Conservation (phyloP, 495 filamentous ascomycete species). For the Cladorrhinum samala region DNA sequence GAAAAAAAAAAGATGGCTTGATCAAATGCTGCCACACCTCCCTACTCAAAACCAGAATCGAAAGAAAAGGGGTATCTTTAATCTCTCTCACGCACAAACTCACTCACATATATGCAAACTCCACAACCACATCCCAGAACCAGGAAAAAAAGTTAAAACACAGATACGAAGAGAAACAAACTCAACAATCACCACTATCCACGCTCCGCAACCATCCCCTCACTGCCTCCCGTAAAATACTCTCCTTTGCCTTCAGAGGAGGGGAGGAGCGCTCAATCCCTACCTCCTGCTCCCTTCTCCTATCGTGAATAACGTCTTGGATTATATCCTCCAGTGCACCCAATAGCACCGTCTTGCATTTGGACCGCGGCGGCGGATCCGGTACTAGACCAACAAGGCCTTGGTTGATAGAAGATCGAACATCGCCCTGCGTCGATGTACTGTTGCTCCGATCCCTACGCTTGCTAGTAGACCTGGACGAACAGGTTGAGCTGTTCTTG, state of each 20-base stretch:
- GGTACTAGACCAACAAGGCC: not conserved
- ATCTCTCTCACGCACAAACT: too few relatives aligned
- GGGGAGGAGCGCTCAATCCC: not conserved
- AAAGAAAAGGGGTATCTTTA: too few relatives aligned
- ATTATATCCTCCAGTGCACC: constrained; percentile 44
- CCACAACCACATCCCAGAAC: not conserved
- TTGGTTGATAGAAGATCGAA: not conserved
- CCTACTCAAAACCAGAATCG: too few relatives aligned
- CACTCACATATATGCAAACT: not conserved
- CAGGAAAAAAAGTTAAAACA: not conserved
- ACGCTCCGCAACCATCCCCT: constrained; percentile 40
- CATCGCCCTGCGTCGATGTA: constrained; percentile 15
- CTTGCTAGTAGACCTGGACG: constrained; percentile 40
- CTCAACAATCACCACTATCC: constrained; percentile 24
- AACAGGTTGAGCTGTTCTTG: constrained; percentile 35
- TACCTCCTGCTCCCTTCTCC: constrained; percentile 15
- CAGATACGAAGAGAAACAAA: constrained; percentile 13
- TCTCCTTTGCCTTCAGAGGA: constrained; percentile 26
- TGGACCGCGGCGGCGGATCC: constrained; percentile 38
- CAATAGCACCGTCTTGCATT: constrained; percentile 43
- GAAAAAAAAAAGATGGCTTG: not conserved
- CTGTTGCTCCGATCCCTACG: constrained; percentile 36
- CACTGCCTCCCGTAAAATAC: constrained; percentile 35
- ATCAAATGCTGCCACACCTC: too few relatives aligned
- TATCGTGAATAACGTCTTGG: constrained; percentile 36